phyloP scores from a whole-genome alignment of 2,329 filamentous ascomycete genomes.

The Fusarium subtropicale region DNA sequence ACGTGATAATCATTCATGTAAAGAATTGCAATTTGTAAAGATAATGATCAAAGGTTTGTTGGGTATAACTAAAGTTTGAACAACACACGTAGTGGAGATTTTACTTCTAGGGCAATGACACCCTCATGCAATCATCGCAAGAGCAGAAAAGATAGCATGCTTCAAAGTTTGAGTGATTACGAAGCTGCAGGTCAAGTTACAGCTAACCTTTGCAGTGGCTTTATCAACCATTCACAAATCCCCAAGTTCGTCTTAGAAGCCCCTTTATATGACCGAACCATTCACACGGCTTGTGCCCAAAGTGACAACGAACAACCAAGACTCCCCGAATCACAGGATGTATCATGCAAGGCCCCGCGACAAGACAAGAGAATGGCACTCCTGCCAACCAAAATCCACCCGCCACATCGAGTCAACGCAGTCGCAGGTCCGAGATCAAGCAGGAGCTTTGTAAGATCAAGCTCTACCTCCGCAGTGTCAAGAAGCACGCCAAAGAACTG shows the following conservation, averaged over 20 bases:
- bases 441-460: neutral
- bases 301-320: too few species aligned
- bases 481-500: neutral
- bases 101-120: neutral
- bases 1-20: neutral
- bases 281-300: neutral
- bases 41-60: neutral
- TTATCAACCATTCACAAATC: neutral
- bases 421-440: neutral
- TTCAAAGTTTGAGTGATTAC: too few species aligned
- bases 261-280: neutral
- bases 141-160: too few species aligned
- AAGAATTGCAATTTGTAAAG: neutral
- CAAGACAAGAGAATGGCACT: neutral
- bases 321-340: neutral
- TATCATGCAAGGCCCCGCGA: neutral
- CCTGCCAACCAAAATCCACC: fast-evolving
- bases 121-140: too few species aligned
- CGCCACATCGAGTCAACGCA: fast-evolving
- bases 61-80: too few species aligned
- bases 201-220: neutral
- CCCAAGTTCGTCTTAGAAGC: neutral
- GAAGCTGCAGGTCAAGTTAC: neutral
- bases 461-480: neutral
- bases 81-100: neutral